A percentile compares a stretch with the other conserved stretches of the same genome.
phyloP scores from a whole-genome alignment of 2,329 filamentous ascomycete species.

The Monosporascus sp. region DNA sequence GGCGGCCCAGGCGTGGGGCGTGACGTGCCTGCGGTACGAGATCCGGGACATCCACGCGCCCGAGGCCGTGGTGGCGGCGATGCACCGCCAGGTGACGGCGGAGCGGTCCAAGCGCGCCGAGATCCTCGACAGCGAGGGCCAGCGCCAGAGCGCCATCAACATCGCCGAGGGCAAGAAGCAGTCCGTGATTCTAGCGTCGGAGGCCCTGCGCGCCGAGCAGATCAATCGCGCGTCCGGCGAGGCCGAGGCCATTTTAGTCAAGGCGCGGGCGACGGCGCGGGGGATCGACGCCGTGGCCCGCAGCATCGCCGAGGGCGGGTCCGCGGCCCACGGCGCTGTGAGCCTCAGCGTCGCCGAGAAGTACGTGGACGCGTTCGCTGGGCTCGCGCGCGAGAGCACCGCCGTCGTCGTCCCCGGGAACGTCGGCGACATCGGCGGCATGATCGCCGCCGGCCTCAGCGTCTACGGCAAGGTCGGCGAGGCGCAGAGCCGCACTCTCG shows the following conservation, averaged over 20 bases:
- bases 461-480: slow-evolving; percentile 92
- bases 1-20: slow-evolving; percentile 93
- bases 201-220: slow-evolving; percentile 82
- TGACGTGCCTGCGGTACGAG: slow-evolving; percentile 93
- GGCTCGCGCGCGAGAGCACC: slow-evolving; percentile 91
- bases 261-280: slow-evolving; percentile 76
- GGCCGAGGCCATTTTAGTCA: slow-evolving; percentile 84
- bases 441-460: slow-evolving; percentile 94
- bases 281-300: slow-evolving; percentile 84
- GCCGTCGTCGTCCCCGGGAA: slow-evolving; percentile 95
- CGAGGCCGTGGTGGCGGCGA: slow-evolving; percentile 86
- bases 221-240: slow-evolving; percentile 93
- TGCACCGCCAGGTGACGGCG: slow-evolving; percentile 97
- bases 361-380: slow-evolving; percentile 92
- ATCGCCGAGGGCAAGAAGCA: slow-evolving; percentile 98
- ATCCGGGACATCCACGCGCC: slow-evolving; percentile 98
- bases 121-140: slow-evolving; percentile 94
- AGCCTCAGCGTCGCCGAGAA: slow-evolving; percentile 91
- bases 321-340: slow-evolving; percentile 75
- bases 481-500: slow-evolving; percentile 65
- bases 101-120: slow-evolving; percentile 96
- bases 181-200: slow-evolving; percentile 90
- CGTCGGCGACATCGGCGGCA: slow-evolving; percentile 89
- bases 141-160: slow-evolving; percentile 96
- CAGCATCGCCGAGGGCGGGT: slow-evolving; percentile 66